Evolutionary conservation across 495 filamentous ascomycete species (phyloP), one percentile per base, ranked within the genome.

Genomic region (Arthonia radiata): DNA sequence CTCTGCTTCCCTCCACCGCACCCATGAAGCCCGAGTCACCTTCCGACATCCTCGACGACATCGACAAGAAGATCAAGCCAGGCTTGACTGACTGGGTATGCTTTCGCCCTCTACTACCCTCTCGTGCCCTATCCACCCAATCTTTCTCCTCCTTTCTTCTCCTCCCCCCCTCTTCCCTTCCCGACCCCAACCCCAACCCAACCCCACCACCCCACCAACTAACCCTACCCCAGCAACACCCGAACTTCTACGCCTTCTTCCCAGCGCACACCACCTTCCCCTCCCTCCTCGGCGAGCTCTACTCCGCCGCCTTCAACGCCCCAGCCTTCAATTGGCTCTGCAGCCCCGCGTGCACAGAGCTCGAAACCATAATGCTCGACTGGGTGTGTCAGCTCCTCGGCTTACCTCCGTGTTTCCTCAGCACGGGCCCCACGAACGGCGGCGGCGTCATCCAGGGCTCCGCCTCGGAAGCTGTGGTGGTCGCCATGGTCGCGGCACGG

Each of bases 241-340:
- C 86, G 2, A 83, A 86, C 44, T 97, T 91, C 60, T 76, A 92
- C 62, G 86, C 86, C 18, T 97, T 82, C 63, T 97, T 76, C 49
- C 79, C 86, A 9, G 79, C 80, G 11, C 63, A 60, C 21, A 69
- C 69, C 26, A 71, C 71, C 21, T 93, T 73, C 49, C 82, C 86
- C 0, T 71, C 67, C 24, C 78, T 93, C 43, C 66, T 97, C 2
- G 86, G 81, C 3, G 86, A 97, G 49, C 68, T 97, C 47, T 97
- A 92, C 52, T 74, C 65, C 2, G 65, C 77, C 1, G 73, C 82
- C 3, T 80, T 94, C 43, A 82, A 66, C 5, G 76, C 75, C 2
- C 79, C 86, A 7, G 77, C 77, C 5, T 97, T 97, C 59, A 93
- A 93, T 49, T 97, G 86, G 86, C 64, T 93, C 26, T 93, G 83